Percentiles rank a stretch among this genome's conserved stretches.
These are phyloP conservation scores for Heterobasidion irregulare DNA, from an alignment of 1,284 basidiomycete genomes.

Conservation along the genomic window DNA sequence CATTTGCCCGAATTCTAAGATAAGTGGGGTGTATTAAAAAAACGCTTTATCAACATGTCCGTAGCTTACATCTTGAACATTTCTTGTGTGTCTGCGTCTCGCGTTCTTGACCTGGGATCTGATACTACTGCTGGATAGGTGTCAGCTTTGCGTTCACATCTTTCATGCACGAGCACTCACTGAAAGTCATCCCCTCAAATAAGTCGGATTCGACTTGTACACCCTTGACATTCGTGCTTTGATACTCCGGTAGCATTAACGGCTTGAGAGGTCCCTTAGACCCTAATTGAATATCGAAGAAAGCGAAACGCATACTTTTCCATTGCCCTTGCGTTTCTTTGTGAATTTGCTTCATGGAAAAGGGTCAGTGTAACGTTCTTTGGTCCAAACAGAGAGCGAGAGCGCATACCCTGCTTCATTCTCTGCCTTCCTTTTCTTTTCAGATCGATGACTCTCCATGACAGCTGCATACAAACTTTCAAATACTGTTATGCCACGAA, in stretches of 20 bases:
- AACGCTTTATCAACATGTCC: too few species aligned
- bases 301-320: conserved; percentile 36
- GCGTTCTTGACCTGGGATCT: conserved; percentile 64
- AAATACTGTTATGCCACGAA: conserved; percentile 12
- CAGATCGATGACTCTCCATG: conserved; percentile 48
- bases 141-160: too few species aligned
- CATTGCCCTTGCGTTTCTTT: conserved; percentile 54
- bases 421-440: conserved; percentile 67
- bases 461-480: conserved; percentile 28
- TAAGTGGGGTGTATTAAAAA: not conserved
- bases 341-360: conserved; percentile 33
- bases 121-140: conserved; percentile 58
- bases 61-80: conserved; percentile 51
- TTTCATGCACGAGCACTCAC: conserved; percentile 34
- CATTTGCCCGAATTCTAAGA: conserved; percentile 65
- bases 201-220: conserved; percentile 53
- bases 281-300: not conserved
- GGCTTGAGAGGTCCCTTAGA: conserved; percentile 28
- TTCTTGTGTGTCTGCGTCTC: conserved; percentile 58
- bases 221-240: conserved; percentile 52
- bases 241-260: conserved; percentile 54
- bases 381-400: too few species aligned
- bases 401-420: conserved; percentile 20
- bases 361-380: too few species aligned
- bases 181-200: conserved; percentile 72